Percentiles rank a stretch among this genome's conserved stretches.
Evolutionary conservation across 257 asterid species (phyloP).

Genomic region (Datura wrightii): DNA sequence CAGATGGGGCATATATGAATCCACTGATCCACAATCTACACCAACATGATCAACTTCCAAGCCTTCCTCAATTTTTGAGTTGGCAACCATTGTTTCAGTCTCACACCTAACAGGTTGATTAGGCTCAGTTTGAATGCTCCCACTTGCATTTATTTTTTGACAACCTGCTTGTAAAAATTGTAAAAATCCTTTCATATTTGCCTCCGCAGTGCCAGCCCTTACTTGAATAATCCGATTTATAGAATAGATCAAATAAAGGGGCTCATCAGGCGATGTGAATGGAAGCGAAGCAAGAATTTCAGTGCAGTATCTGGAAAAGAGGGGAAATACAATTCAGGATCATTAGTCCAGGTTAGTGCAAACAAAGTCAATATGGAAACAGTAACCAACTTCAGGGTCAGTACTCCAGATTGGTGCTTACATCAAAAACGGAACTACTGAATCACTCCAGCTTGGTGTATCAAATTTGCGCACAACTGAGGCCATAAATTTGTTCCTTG

Average conservation of each 20-base stretch:
- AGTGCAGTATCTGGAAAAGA: constrained; percentile 74
- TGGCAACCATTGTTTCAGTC: constrained; percentile 42
- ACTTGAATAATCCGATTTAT: constrained; percentile 95
- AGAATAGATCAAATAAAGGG: constrained; percentile 85
- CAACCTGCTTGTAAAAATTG: constrained; percentile 61
- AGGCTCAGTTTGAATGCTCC: constrained; percentile 46
- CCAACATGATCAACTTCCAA: constrained; percentile 45
- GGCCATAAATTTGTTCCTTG: constrained; percentile 91
- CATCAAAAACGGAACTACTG: constrained; percentile 73
- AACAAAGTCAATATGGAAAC: constrained; percentile 21
- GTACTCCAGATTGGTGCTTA: constrained; percentile 45
- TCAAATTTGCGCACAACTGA: constrained; percentile 93
- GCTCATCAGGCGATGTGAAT: constrained; percentile 87
- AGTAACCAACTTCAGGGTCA: background rate
- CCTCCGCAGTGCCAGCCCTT: constrained; percentile 84
- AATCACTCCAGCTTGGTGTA: constrained; percentile 68
- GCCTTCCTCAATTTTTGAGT: constrained; percentile 49
- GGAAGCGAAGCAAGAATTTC: constrained; percentile 96
- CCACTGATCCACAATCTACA: constrained; percentile 44
- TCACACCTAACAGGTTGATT: constrained; percentile 40
- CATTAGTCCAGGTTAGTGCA: constrained; percentile 18
- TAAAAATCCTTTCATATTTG: constrained; percentile 82
- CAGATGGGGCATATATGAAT: constrained; percentile 45
- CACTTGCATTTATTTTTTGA: constrained; percentile 52
- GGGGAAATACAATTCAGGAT: constrained; percentile 42